Conservation (phyloP, 31 red algal genomes). For the Porphyra umbilicalis region DNA sequence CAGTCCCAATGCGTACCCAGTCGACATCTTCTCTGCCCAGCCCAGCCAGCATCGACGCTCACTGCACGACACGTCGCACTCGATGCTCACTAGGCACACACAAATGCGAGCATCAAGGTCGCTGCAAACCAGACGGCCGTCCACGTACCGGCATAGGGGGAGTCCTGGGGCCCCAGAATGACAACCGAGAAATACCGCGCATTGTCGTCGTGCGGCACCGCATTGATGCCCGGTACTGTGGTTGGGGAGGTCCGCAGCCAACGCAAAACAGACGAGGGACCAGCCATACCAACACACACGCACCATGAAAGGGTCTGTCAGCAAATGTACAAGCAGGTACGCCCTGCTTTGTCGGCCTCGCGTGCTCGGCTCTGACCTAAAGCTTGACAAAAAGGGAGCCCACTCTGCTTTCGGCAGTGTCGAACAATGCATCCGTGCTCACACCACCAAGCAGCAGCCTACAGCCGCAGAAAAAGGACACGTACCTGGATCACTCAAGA, state of each 20-base stretch:
- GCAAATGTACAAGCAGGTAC: too few relatives aligned
- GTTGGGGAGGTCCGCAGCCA: background rate
- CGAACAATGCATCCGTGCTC: too few relatives aligned
- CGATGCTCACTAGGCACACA: background rate
- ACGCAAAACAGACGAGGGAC: too few relatives aligned
- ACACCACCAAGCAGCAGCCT: background rate
- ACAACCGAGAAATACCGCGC: slow-evolving; percentile 90
- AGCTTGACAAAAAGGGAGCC: too few relatives aligned
- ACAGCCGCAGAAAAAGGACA: background rate
- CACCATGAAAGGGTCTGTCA: background rate
- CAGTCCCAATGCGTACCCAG: too few relatives aligned
- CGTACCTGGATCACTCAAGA: slow-evolving; percentile 26
- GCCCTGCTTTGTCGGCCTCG: too few relatives aligned
- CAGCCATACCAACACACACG: background rate
- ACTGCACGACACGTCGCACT: too few relatives aligned
- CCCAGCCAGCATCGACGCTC: too few relatives aligned
- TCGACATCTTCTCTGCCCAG: too few relatives aligned
- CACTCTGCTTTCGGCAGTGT: too few relatives aligned
- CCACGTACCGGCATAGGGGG: slow-evolving; percentile 55
- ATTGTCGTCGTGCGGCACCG: slow-evolving; percentile 82
- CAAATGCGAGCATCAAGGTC: background rate
- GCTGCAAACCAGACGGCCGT: background rate
- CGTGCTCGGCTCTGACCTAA: too few relatives aligned
- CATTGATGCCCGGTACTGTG: slow-evolving; percentile 81
- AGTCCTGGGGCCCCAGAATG: slow-evolving; percentile 77